These are phyloP conservation scores for Uromyces viciae-fabae DNA, from an alignment of 1,284 basidiomycete genomes.

Conservation along the genomic window DNA sequence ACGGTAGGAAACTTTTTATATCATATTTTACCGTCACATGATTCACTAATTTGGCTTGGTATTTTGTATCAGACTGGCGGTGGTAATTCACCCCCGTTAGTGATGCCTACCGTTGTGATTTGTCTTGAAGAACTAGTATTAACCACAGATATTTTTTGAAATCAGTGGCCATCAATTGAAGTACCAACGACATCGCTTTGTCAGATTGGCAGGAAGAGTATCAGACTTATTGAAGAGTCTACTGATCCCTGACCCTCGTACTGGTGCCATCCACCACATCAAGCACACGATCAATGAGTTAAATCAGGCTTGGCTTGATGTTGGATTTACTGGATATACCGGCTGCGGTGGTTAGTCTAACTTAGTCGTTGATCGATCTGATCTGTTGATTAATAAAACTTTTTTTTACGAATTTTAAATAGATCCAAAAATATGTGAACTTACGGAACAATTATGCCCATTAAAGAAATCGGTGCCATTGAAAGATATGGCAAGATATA, in stretches of 20 bases:
- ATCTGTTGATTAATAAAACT: background rate
- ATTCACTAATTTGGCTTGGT: background rate
- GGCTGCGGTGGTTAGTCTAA: conserved; percentile 34
- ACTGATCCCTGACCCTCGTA: conserved; percentile 4
- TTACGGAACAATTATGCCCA: conserved; percentile 28
- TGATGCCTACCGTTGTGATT: background rate
- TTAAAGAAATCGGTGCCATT: conserved; percentile 38
- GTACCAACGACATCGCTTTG: conserved; percentile 44
- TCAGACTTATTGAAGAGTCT: conserved; percentile 30
- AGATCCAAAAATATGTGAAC: conserved; percentile 34
- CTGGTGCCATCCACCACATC: conserved; percentile 31
- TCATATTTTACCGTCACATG: background rate
- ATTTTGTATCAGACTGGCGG: conserved; percentile 36
- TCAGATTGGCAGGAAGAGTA: conserved; percentile 32
- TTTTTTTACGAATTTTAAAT: background rate
- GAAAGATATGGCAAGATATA: conserved; percentile 41
- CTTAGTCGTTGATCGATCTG: background rate
- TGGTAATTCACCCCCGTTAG: conserved; percentile 44
- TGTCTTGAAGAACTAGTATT: background rate
- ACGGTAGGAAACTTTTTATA: conserved; percentile 13
- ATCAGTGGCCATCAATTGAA: conserved; percentile 39
- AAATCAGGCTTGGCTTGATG: conserved; percentile 43
- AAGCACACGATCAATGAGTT: conserved; percentile 28
- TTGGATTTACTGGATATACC: conserved; percentile 43
- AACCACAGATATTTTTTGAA: background rate